Evolutionary conservation across 2,329 filamentous ascomycete species (phyloP), one percentile per base, ranked within the genome.

Genomic region (Fusarium irregulare): DNA sequence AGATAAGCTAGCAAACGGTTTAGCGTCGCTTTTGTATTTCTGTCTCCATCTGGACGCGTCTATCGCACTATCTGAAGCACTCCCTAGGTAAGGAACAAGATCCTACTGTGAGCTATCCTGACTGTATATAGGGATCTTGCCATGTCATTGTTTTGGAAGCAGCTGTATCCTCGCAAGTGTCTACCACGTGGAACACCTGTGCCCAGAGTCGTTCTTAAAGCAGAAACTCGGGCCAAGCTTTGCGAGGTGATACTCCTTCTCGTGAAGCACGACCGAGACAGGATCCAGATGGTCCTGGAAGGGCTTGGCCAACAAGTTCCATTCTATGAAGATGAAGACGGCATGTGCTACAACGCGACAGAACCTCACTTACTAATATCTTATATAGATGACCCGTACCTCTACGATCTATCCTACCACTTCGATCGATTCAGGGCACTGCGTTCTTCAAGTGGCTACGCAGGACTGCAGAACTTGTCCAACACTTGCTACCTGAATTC

Each of bases 401-500:
- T 84, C 16, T 91, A 90, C 66, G 87, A 92, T 1, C 81, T 91
- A 6, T 82, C 82, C 7, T 87, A 84, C 75, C 79, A 83, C 48
- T 91, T 92, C 66, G 92, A 95, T 53, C 85, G 90, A 34, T 80
- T 80, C 41, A 90, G 88, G 74, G 87, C 89, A 18, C 86, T 97
- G n/a, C 89, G 93, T 66, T 89, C 93, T 3, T 81, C 88, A 2
- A 92, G 92, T 67, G 94, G 93, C 21, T 97, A 97, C 77, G 89
- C 92, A n/a, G 96, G 96, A 2, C 81, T 99, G n/a, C 87, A 87
- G 60, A 99, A 99, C 75, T 86, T 98, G 18, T 96, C 93, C 12
- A 97, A 98, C 77, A 98, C 97, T 1, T 99, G 96, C 80, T 99
- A 99, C 78, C 87, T 98, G 77, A 99, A 99, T 78, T 98, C 96